These are phyloP conservation scores for Cutaneotrichosporon spelunceum DNA, from an alignment of 1,284 basidiomycete species.

Conservation along the genomic window DNA sequence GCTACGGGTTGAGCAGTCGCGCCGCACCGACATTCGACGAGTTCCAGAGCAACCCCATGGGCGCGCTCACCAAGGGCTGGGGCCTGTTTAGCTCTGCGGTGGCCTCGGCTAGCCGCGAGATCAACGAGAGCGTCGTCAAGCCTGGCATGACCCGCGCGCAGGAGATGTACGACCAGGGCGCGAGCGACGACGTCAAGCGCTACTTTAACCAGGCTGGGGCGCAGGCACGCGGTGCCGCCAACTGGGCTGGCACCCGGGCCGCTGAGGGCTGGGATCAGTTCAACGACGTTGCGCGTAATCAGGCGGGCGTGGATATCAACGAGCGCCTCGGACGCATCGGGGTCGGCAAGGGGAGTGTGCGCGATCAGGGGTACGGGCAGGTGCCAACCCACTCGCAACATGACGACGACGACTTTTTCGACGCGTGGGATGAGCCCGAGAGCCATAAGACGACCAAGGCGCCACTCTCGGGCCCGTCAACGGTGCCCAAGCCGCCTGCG, in stretches of 20 bases:
- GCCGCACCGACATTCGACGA: conserved; percentile 48
- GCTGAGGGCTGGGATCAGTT: conserved; percentile 45
- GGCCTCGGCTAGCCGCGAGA: conserved; percentile 40
- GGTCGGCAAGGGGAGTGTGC: conserved; percentile 21
- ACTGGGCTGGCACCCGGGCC: conserved; percentile 40
- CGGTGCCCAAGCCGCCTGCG: background rate
- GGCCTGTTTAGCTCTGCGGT: conserved; percentile 51
- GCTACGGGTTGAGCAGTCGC: conserved; percentile 43
- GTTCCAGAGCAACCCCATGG: conserved; percentile 46
- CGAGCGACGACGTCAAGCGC: conserved; percentile 37
- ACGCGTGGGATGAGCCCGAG: conserved; percentile 30
- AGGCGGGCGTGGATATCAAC: conserved; percentile 49
- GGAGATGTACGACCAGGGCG: conserved; percentile 29
- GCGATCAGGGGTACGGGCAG: conserved; percentile 19
- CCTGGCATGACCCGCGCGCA: conserved; percentile 43
- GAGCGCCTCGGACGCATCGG: conserved; percentile 47
- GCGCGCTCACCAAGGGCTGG: conserved; percentile 51
- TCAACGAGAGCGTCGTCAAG: conserved; percentile 50
- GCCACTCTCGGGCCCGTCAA: background rate
- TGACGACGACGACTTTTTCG: conserved; percentile 43
- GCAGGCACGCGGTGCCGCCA: conserved; percentile 36
- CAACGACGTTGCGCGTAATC: conserved; percentile 45
- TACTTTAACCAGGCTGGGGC: conserved; percentile 29
- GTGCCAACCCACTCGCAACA: conserved; percentile 14
- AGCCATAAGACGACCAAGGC: background rate